Evolutionary conservation across 2,329 filamentous ascomycete genomes (phyloP), one percentile per base, ranked within the genome.

Genomic region (Chrysoporthe austroafricana): DNA sequence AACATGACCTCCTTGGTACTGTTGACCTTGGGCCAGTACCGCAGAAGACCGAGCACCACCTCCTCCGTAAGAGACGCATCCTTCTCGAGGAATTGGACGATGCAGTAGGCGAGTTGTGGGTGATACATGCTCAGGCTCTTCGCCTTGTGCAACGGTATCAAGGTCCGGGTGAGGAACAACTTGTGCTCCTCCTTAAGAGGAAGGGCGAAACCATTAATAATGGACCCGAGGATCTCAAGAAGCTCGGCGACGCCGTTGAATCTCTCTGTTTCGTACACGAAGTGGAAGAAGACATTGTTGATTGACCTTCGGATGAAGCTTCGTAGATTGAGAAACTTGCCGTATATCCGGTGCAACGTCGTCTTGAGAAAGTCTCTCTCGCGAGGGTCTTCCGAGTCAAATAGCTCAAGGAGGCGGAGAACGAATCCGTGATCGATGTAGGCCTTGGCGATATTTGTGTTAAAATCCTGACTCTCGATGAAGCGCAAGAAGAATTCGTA

Each of bases 1-100:
- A 96, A 99, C 96, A 99, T 99, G 76, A 99, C 96, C 80, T 99
- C 96, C 81, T 99, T 99, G 64, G 96, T 99, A 81, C 96, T 98
- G 82, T 99, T 99, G 74, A 97, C 93, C 84, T 99, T 99, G 60
- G 96, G 96, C 96, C 96, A 99, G 79, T 97, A 99, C 73, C 96
- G 91, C 71, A 99, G 85, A 66, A 99, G 85, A 58, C 96, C 96
- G 72, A 98, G 88, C 61, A 99, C 96, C 70, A 98, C 94, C 83
- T 99, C 96, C 88, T 99, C 96, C 13, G 96, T 99, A 75, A 99
- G 84, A 21, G 93, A 94, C 2, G 96, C 94, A 79, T 99, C 96
- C 81, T 99, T 99, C 79, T 99, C 96, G 69, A 99, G 82, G 79
- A 99, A 99, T 78, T 99, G 96, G 56, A 99, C 96, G 74, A 99